phyloP scores from a whole-genome alignment of 2,329 filamentous ascomycete species.

The Aspergillus floridensis region DNA sequence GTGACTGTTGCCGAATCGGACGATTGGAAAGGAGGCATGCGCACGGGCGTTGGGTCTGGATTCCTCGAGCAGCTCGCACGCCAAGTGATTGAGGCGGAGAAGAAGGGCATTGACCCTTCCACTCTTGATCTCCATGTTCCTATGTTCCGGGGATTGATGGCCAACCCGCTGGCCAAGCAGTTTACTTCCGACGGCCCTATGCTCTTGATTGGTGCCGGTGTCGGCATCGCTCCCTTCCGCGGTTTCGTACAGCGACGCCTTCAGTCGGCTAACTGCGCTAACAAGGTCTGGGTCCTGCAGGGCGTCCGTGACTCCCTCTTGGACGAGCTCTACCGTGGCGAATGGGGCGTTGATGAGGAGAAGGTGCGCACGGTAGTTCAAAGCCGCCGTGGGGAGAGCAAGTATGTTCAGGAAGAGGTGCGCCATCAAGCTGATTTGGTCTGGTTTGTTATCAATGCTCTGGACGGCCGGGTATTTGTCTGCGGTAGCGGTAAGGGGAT shows the following conservation, averaged over 20 bases:
- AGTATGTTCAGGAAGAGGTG: conserved; percentile 96
- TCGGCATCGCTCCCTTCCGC: conserved; percentile 95
- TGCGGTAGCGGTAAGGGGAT: conserved; percentile 94
- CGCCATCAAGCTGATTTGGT: conserved; percentile 89
- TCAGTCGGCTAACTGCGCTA: conserved; percentile 92
- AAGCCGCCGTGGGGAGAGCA: conserved; percentile 71
- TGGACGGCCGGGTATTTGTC: conserved; percentile 96
- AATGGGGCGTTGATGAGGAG: conserved; percentile 90
- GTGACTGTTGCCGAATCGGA: conserved; percentile 87
- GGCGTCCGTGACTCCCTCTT: conserved; percentile 90
- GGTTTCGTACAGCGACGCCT: conserved; percentile 93
- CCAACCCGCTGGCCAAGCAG: conserved; percentile 87
- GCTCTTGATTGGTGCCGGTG: conserved; percentile 93
- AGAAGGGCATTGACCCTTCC: conserved; percentile 52
- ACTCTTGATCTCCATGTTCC: conserved; percentile 71
- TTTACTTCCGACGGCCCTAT: conserved; percentile 94
- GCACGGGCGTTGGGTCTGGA: conserved; percentile 86
- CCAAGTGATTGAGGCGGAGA: conserved; percentile 66
- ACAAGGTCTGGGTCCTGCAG: conserved; percentile 97
- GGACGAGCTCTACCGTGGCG: conserved; percentile 93
- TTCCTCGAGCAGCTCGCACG: conserved; percentile 86
- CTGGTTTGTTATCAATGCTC: conserved; percentile 93
- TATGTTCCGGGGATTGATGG: conserved; percentile 98
- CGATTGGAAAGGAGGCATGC: conserved; percentile 69
- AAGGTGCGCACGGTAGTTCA: conserved; percentile 81